A percentile compares a stretch with the other conserved stretches of the same genome.
phyloP scores from a whole-genome alignment of 2,329 filamentous ascomycete species.

The Monilinia aucupariae region DNA sequence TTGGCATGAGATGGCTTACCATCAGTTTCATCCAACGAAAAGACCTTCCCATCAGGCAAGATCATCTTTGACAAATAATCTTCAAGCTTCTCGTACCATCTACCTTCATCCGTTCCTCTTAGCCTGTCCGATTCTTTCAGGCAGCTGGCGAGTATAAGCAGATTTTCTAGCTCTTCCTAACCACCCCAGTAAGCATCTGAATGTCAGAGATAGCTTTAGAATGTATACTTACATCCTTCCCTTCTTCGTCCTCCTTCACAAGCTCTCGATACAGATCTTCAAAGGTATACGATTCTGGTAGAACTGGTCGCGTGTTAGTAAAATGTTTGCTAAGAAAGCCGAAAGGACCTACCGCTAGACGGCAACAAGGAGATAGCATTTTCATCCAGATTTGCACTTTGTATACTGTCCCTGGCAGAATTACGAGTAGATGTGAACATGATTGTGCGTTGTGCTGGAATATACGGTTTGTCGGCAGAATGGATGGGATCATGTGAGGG shows the following conservation, averaged over 20 bases:
- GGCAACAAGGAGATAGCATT: neutral
- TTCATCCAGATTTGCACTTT: neutral
- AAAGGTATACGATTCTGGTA: neutral
- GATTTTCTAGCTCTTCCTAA: slow-evolving; percentile 26
- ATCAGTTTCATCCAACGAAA: slow-evolving; percentile 26
- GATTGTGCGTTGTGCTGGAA: neutral
- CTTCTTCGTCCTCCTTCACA: neutral
- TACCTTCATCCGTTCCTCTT: slow-evolving; percentile 17
- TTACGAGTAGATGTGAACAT: slow-evolving; percentile 16
- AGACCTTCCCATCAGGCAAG: slow-evolving; percentile 25
- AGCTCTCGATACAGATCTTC: slow-evolving; percentile 19
- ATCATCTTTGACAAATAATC: slow-evolving; percentile 27
- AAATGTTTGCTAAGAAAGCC: neutral
- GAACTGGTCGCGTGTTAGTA: slow-evolving; percentile 9
- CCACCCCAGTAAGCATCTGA: neutral
- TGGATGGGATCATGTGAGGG: too few species aligned
- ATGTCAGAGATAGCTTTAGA: rapidly evolving
- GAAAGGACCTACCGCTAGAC: neutral
- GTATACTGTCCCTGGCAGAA: neutral
- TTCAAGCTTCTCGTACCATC: slow-evolving; percentile 21
- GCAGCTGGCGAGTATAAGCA: slow-evolving; percentile 28
- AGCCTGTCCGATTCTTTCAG: slow-evolving; percentile 20
- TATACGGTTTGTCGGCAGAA: neutral
- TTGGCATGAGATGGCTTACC: slow-evolving; percentile 18
- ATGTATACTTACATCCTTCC: slow-evolving; percentile 16